phyloP scores from a whole-genome alignment of 768 basidiomycete species.

The Collybia sordida region DNA sequence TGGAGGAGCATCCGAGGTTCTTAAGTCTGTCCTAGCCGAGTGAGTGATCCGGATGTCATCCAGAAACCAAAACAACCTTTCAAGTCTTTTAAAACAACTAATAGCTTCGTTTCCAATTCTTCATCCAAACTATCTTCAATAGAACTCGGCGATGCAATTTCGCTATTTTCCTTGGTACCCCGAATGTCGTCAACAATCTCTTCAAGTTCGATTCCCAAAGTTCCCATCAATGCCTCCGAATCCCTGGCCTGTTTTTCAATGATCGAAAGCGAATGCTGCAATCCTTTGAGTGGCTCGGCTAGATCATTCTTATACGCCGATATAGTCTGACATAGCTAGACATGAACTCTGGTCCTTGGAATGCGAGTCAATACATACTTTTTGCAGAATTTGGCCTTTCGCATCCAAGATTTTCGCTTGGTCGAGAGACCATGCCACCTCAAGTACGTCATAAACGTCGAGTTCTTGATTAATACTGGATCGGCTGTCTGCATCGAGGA shows the following conservation, averaged over 20 bases:
- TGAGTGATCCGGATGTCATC: background rate
- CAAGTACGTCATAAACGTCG: constrained; percentile 23
- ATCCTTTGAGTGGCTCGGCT: constrained; percentile 18
- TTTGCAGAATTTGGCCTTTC: constrained; percentile 20
- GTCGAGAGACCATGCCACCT: constrained; percentile 30
- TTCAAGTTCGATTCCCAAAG: constrained; percentile 33
- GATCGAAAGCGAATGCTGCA: constrained; percentile 19
- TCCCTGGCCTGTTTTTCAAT: constrained; percentile 18
- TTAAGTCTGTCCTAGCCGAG: constrained; percentile 10
- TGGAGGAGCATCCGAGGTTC: constrained; percentile 17
- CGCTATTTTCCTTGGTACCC: background rate
- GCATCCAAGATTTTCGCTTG: constrained; percentile 23
- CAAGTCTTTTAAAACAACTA: constrained; percentile 6
- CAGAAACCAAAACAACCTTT: constrained; percentile 1
- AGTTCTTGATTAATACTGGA: background rate
- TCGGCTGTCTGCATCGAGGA: background rate
- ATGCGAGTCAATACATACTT: constrained; percentile 14
- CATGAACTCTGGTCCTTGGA: background rate
- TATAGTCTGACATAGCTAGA: constrained; percentile 16
- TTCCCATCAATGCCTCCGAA: constrained; percentile 29
- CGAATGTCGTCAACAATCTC: constrained; percentile 17
- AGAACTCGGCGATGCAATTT: background rate
- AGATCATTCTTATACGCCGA: constrained; percentile 16
- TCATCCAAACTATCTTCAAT: constrained; percentile 13
- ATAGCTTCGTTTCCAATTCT: constrained; percentile 15